Conservation (phyloP, 148 eudicot species). For the Euryodendron excelsum region DNA sequence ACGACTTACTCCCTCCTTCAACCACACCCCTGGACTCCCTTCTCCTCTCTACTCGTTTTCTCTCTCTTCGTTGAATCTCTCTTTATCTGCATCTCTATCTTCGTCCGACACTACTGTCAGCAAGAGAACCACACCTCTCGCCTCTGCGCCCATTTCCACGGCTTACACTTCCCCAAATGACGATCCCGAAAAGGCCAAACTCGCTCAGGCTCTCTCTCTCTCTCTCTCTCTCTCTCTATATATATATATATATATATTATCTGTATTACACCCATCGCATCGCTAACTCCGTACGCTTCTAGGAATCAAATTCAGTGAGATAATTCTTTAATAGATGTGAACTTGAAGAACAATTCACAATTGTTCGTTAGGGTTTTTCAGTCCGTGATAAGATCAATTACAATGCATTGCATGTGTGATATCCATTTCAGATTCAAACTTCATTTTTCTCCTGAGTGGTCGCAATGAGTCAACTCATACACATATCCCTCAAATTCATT, state of each 20-base stretch:
- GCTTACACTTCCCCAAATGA: slow-evolving; percentile 41
- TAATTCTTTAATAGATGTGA: background rate
- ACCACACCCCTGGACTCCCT: slow-evolving; percentile 1
- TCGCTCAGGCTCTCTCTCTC: slow-evolving; percentile 56
- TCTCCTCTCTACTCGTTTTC: slow-evolving; percentile 11
- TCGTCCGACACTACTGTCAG: slow-evolving; percentile 1
- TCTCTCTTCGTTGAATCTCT: slow-evolving; percentile 22
- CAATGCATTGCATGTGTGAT: too few relatives aligned
- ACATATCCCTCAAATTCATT: background rate
- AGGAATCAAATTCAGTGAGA: background rate
- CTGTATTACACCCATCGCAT: background rate
- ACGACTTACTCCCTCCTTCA: background rate
- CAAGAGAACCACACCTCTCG: slow-evolving; percentile 15
- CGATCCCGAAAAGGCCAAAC: slow-evolving; percentile 71
- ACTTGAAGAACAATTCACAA: background rate
- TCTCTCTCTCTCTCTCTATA: background rate
- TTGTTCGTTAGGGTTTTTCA: background rate
- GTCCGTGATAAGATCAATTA: background rate
- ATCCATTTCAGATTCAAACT: background rate
- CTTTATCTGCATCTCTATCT: slow-evolving; percentile 22
- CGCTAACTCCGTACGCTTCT: background rate
- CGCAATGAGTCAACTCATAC: background rate
- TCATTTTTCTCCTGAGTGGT: background rate
- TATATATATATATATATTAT: background rate
- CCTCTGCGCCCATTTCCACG: slow-evolving; percentile 44